These are phyloP conservation scores for Zygosaccharomyces kombuchaensis DNA, from an alignment of 805 yeast genomes.

Conservation along the genomic window DNA sequence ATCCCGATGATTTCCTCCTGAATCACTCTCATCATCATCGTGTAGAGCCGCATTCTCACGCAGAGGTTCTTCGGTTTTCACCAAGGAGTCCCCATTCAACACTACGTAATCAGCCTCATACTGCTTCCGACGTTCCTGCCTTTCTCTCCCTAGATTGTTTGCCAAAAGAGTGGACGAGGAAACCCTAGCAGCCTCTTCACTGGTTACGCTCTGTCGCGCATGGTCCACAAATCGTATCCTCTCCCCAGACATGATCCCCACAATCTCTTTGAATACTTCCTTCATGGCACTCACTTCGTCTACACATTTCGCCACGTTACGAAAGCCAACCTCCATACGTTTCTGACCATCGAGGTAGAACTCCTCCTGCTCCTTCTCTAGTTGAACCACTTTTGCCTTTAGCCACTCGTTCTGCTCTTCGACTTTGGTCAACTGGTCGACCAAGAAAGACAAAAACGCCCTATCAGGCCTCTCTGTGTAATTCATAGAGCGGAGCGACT, in stretches of 20 bases:
- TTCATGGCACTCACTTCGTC: constrained; percentile 22
- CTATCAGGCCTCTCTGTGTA: constrained; percentile 1
- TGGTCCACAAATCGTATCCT: constrained; percentile 24
- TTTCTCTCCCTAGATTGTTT: constrained; percentile 5
- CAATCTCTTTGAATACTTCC: constrained; percentile 26
- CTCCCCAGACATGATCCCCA: constrained; percentile 28
- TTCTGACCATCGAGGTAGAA: constrained; percentile 17
- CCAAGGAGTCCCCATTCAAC: constrained; percentile 1
- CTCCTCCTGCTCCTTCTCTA: constrained; percentile 27
- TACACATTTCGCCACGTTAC: constrained; percentile 15
- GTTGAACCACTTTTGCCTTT: constrained; percentile 10
- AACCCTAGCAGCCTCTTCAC: constrained; percentile 14
- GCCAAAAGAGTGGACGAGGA: constrained; percentile 10
- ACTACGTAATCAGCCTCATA: constrained; percentile 6
- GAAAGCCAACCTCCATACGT: constrained; percentile 20
- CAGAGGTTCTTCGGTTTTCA: constrained; percentile 9
- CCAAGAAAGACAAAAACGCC: constrained; percentile 15
- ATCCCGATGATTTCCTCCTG: not conserved
- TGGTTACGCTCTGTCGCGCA: constrained; percentile 19
- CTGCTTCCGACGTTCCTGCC: constrained; percentile 4
- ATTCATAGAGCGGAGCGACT: not conserved
- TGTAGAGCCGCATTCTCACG: not conserved
- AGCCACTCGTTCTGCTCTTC: constrained; percentile 23
- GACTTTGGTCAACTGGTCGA: constrained; percentile 22
- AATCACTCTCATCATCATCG: constrained; percentile 2